Evolutionary conservation across 2,329 filamentous ascomycete species (phyloP), one percentile per base, ranked within the genome.

Genomic region (Rutstroemia sydowiana): DNA sequence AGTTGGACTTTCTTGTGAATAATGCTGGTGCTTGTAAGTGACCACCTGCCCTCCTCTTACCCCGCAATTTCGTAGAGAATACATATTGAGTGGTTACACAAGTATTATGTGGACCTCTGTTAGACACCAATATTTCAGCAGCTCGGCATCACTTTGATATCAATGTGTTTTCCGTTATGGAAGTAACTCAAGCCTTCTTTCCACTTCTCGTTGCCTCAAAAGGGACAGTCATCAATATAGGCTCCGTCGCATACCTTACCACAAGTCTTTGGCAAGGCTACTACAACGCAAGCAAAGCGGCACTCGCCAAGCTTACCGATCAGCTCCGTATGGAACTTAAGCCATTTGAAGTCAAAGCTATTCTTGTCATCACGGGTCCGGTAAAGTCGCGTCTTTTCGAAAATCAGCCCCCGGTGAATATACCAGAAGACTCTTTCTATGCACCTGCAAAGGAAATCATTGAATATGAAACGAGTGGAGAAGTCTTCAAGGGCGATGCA

Each of bases 161-260:
- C 41, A 68, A 68, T 28, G 59, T 68, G 42, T 67, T 67, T 45
- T 64, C 57, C 13, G 54, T 64, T 5, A 58, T 68, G 44, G 55
- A 58, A 14, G 59, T 66, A n/a, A 64, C 63, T 9, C 59, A 68
- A 43, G 60, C 60, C 8, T 67, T 68, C 43, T 48, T 61, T 11
- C 59, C 63, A 11, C 53, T 68, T 9, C 49, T 60, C 6, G 57
- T 60, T 13, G 30, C 41, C 5, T 47, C 59, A 1, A 58, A 61
- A 45, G 73, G 73, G 18, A 73, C 68, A 2, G 71, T 74, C 56
- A 66, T 75, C n/a, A 71, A 73, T 48, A 66, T 74, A 54, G 72
- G 72, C 34, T 73, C 70, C 16, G 50, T 67, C 5, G 53, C 53
- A 10, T 55, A 54, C 5, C 21, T 48, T 9, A 18, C 45, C 6